Evolutionary conservation across 352 stramenopile species (phyloP).

Genomic region (Globisporangium megalacanthum): DNA sequence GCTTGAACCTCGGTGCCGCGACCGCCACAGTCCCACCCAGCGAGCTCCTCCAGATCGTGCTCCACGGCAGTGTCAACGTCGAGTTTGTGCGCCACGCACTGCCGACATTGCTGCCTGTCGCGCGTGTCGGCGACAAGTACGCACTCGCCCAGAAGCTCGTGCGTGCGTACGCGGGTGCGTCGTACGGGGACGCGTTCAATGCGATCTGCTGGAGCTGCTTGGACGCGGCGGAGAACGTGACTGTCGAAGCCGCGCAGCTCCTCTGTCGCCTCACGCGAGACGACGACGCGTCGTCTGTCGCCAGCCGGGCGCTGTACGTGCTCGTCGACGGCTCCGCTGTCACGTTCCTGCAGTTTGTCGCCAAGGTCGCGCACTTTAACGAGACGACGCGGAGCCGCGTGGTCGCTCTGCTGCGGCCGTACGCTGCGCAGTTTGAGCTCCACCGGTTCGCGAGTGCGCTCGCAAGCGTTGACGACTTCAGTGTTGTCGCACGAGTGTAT

Average conservation of each 20-base stretch:
- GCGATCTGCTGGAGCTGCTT: slow-evolving; percentile 70
- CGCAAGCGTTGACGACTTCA: slow-evolving; percentile 38
- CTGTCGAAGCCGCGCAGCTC: slow-evolving; percentile 54
- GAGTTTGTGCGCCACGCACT: slow-evolving; percentile 61
- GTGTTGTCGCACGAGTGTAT: slow-evolving; percentile 32
- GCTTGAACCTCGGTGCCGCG: slow-evolving; percentile 50
- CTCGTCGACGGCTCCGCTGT: slow-evolving; percentile 51
- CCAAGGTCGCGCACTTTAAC: slow-evolving; percentile 62
- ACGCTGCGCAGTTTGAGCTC: slow-evolving; percentile 38
- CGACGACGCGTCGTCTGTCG: slow-evolving; percentile 14
- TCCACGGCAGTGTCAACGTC: slow-evolving; percentile 42
- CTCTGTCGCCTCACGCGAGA: slow-evolving; percentile 48
- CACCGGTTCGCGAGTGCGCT: slow-evolving; percentile 44
- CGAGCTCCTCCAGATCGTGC: slow-evolving; percentile 53
- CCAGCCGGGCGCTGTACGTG: slow-evolving; percentile 40
- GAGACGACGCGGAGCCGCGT: slow-evolving; percentile 41
- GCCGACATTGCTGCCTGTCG: slow-evolving; percentile 49
- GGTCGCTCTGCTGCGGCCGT: slow-evolving; percentile 33
- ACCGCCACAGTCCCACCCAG: slow-evolving; percentile 36
- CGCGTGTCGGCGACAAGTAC: slow-evolving; percentile 51
- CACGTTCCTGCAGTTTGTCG: slow-evolving; percentile 62
- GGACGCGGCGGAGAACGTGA: slow-evolving; percentile 58
- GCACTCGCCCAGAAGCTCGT: slow-evolving; percentile 47
- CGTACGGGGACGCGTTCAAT: slow-evolving; percentile 56
- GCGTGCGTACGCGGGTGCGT: slow-evolving; percentile 35